Evolutionary conservation across 768 basidiomycete genomes (phyloP).

Genomic region (Rhodocollybia butyracea): DNA sequence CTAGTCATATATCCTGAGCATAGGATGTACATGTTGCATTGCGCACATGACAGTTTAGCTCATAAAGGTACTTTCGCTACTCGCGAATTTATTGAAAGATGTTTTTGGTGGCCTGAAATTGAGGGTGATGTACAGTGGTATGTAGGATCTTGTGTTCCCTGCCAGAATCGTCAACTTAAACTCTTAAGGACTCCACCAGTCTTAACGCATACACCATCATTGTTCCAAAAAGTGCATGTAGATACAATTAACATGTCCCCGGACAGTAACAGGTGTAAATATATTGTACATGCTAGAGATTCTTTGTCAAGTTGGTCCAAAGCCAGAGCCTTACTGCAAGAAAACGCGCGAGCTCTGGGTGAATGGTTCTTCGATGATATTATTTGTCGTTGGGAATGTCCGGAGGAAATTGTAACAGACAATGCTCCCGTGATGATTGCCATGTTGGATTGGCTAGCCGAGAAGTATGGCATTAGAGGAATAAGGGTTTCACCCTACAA

Average conservation of each 20-base stretch:
- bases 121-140: slow-evolving; percentile 22
- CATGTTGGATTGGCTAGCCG: too few species aligned
- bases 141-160: too few species aligned
- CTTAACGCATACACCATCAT: slow-evolving; percentile 15
- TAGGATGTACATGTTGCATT: slow-evolving; percentile 18
- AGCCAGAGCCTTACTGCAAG: too few species aligned
- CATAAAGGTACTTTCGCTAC: slow-evolving; percentile 23
- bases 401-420: slow-evolving; percentile 34
- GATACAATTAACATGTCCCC: slow-evolving; percentile 21
- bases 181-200: slow-evolving; percentile 14
- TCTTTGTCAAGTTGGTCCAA: too few species aligned
- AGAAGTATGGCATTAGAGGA: too few species aligned
- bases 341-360: slow-evolving; percentile 18
- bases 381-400: slow-evolving; percentile 34
- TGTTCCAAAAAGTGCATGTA: slow-evolving; percentile 22
- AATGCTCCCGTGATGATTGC: too few species aligned
- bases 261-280: slow-evolving; percentile 10
- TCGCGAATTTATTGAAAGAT: slow-evolving; percentile 6
- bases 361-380: slow-evolving; percentile 28
- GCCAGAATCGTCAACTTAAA: slow-evolving; percentile 17
- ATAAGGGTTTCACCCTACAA: too few species aligned
- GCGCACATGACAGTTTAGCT: slow-evolving; percentile 20
- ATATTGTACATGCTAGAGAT: too few species aligned
- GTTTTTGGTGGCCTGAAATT: slow-evolving; percentile 29
- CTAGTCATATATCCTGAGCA: background rate